phyloP scores from a whole-genome alignment of 805 yeast genomes.

The Wickerhamiella occidentalis region DNA sequence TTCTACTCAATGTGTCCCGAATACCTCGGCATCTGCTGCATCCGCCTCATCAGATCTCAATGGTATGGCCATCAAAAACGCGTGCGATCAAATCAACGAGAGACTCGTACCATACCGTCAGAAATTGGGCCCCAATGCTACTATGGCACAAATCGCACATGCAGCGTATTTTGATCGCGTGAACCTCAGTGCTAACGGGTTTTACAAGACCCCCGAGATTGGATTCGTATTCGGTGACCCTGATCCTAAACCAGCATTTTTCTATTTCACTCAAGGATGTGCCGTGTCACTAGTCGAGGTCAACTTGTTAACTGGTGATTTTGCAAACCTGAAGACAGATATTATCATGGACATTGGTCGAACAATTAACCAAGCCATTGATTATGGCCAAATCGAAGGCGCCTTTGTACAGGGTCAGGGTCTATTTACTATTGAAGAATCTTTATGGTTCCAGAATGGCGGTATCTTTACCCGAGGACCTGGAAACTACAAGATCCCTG shows the following conservation, averaged over 20 bases:
- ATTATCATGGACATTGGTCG: conserved; percentile 40
- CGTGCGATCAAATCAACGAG: conserved; percentile 35
- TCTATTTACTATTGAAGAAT: conserved; percentile 38
- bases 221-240: conserved; percentile 34
- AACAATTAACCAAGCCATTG: conserved; percentile 38
- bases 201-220: conserved; percentile 39
- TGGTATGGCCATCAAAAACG: conserved; percentile 39
- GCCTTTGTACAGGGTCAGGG: conserved; percentile 42
- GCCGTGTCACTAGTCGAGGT: conserved; percentile 36
- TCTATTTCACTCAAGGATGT: conserved; percentile 37
- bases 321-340: conserved; percentile 34
- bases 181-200: conserved; percentile 38
- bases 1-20: conserved; percentile 37
- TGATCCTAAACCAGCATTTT: conserved; percentile 37
- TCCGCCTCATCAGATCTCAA: conserved; percentile 39
- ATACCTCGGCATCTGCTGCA: conserved; percentile 40
- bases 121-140: conserved; percentile 29
- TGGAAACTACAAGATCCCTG: conserved; percentile 40
- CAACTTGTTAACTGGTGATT: conserved; percentile 39
- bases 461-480: conserved; percentile 37
- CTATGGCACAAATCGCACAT: conserved; percentile 33
- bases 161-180: conserved; percentile 37
- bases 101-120: conserved; percentile 33
- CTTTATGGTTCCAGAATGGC: conserved; percentile 36
- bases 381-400: conserved; percentile 41